phyloP scores from a whole-genome alignment of 2,329 filamentous ascomycete genomes.

The Myriosclerotinia duriaeana region DNA sequence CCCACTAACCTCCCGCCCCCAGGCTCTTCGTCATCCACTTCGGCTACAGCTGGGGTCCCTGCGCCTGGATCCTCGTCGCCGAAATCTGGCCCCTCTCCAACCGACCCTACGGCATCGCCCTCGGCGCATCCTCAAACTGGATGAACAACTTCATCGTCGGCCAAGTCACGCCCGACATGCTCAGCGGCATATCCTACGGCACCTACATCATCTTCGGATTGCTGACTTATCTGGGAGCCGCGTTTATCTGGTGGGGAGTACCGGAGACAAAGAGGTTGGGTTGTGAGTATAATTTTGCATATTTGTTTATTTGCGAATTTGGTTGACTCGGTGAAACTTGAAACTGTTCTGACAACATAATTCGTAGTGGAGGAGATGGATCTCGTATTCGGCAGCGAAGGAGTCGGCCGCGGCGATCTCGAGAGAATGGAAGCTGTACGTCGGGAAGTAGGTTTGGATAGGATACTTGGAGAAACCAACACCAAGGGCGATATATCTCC shows the following conservation, averaged over 20 bases:
- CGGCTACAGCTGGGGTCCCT: slow-evolving; percentile 73
- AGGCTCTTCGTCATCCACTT: slow-evolving; percentile 71
- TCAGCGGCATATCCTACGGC: slow-evolving; percentile 63
- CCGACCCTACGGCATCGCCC: slow-evolving; percentile 67
- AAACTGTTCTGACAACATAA: too few relatives aligned
- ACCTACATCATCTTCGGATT: slow-evolving; percentile 71
- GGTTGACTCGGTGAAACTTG: too few relatives aligned
- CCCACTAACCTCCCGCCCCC: not conserved
- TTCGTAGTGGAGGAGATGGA: slow-evolving; percentile 56
- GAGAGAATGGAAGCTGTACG: slow-evolving; percentile 75
- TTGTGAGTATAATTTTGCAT: slow-evolving; percentile 23
- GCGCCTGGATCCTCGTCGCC: slow-evolving; percentile 71
- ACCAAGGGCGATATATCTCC: not conserved
- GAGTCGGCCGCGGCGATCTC: slow-evolving; percentile 64
- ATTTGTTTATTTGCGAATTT: too few relatives aligned
- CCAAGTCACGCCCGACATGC: slow-evolving; percentile 68
- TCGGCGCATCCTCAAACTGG: slow-evolving; percentile 67
- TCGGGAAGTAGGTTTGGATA: slow-evolving; percentile 61
- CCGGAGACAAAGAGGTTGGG: slow-evolving; percentile 55
- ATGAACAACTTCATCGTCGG: slow-evolving; percentile 64
- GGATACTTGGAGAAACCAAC: slow-evolving; percentile 23
- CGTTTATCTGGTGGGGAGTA: slow-evolving; percentile 51
- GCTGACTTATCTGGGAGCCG: slow-evolving; percentile 61
- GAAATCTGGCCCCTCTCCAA: slow-evolving; percentile 73
- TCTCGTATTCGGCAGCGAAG: slow-evolving; percentile 64